A percentile compares a stretch with the other conserved stretches of the same genome.
These are phyloP conservation scores for Stagonosporopsis cucurbitacearum DNA, from an alignment of 2,329 filamentous ascomycete species.

Conservation along the genomic window DNA sequence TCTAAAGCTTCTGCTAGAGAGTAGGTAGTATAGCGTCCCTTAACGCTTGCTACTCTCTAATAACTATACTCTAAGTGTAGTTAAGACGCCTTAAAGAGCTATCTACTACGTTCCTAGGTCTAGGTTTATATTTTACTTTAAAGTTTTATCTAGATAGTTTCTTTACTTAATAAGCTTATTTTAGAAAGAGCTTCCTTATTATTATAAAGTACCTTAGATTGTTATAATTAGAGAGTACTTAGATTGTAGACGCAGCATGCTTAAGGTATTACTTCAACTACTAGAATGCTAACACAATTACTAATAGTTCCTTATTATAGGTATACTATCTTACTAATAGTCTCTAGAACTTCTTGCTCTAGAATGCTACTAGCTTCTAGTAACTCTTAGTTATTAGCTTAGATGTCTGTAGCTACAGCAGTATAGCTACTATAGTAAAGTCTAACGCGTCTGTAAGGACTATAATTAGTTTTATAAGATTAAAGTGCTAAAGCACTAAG, in stretches of 20 bases:
- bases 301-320: conserved; percentile 5
- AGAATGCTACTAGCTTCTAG: conserved; percentile 4
- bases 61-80: not conserved
- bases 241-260: not conserved
- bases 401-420: not conserved
- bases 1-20: conserved; percentile 4
- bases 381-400: not conserved
- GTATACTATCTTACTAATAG: conserved; percentile 1
- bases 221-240: conserved; percentile 7
- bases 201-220: too few species aligned
- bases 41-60: conserved; percentile 2
- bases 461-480: not conserved
- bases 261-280: conserved; percentile 4
- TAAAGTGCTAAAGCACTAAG: too few species aligned
- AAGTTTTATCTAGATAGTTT: not conserved
- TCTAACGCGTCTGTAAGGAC: not conserved
- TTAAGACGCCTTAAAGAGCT: not conserved
- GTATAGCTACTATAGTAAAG: not conserved
- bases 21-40: conserved; percentile 1
- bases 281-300: not conserved
- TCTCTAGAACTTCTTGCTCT: not conserved
- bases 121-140: not conserved
- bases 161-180: not conserved
- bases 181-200: not conserved
- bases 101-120: not conserved